Conservation (phyloP, 768 basidiomycete genomes). For the Tricholoma matsutake region DNA sequence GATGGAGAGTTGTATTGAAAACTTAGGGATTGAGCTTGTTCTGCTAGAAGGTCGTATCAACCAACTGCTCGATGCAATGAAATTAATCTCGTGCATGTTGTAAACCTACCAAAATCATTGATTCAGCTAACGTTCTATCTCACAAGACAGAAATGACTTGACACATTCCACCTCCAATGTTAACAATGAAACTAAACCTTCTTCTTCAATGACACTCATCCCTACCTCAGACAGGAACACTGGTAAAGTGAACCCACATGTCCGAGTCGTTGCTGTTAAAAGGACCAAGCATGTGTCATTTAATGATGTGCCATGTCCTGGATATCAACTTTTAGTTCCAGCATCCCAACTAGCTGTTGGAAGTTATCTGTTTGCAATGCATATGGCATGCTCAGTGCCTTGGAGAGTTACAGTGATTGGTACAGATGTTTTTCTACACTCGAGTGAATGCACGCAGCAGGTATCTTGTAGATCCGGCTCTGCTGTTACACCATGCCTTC, state of each 20-base stretch:
- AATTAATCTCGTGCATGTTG: background rate
- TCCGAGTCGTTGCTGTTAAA: background rate
- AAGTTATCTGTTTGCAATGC: slow-evolving; percentile 4
- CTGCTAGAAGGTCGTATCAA: slow-evolving; percentile 12
- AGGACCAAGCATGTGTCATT: background rate
- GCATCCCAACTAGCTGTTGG: background rate
- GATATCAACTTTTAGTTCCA: background rate
- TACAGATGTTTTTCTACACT: background rate
- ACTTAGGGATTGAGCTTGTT: slow-evolving; percentile 3
- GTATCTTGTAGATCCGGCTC: background rate
- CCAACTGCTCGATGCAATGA: slow-evolving; percentile 11
- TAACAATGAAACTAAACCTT: too few relatives aligned
- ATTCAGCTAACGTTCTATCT: too few relatives aligned
- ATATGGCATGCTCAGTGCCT: background rate
- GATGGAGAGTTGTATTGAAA: slow-evolving; percentile 4
- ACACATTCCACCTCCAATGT: too few relatives aligned
- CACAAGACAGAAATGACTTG: too few relatives aligned
- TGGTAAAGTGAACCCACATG: background rate
- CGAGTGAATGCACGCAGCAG: background rate
- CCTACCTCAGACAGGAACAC: background rate
- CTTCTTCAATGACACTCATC: background rate
- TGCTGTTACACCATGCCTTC: background rate
- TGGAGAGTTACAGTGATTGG: background rate
- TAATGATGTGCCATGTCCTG: background rate
- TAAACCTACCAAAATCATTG: too few relatives aligned